Evolutionary conservation across 371 early-diverging fungal genomes (phyloP), one percentile per base, ranked within the genome.

Genomic region (Mortierella sp.): DNA sequence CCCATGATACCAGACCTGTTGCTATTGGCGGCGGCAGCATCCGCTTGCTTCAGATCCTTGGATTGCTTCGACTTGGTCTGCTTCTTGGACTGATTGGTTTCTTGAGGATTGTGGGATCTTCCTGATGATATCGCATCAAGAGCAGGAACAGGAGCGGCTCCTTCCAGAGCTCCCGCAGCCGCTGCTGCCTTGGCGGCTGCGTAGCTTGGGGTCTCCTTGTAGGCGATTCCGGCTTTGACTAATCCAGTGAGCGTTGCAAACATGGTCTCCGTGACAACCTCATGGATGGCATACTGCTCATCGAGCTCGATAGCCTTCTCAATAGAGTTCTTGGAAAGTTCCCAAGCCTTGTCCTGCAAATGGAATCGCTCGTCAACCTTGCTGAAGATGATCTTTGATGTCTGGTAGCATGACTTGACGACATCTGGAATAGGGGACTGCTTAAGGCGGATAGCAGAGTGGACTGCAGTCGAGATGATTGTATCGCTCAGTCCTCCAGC

Each of bases 401-500:
- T 85, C 21, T 85, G 84, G 33, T 88, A 60, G 16, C 85, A 84
- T 1, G 81, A 71, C 16, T 83, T 69, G 50, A 91, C 72, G 3
- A 87, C 86, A 69, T 90, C 91, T 58, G 92, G 92, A 41, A 92
- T 89, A 21, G 91, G 92, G 8, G 90, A 90, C 62, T 89, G 88
- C 77, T 92, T 92, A n/a, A 92, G 76, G 16, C 89, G 88, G 24
- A 92, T 85, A 15, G 92, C 92, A 33, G 84, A 74, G 22, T 82
- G 62, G 22, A 91, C 84, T 3, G 87, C 84, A 0, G 86, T 77
- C 3, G 88, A 72, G 63, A 87, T 87, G 15, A 91, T 81, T 21
- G 82, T 78, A 40, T 90, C 84, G 7, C 73, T 69, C 0, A 81
- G 21, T 3, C 76, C 81, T 16, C 76, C 68, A 36, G 76, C 58